A percentile compares a stretch with the other conserved stretches of the same genome.
Evolutionary conservation across 352 stramenopile species (phyloP).

Genomic region (Pythium dissotocum): DNA sequence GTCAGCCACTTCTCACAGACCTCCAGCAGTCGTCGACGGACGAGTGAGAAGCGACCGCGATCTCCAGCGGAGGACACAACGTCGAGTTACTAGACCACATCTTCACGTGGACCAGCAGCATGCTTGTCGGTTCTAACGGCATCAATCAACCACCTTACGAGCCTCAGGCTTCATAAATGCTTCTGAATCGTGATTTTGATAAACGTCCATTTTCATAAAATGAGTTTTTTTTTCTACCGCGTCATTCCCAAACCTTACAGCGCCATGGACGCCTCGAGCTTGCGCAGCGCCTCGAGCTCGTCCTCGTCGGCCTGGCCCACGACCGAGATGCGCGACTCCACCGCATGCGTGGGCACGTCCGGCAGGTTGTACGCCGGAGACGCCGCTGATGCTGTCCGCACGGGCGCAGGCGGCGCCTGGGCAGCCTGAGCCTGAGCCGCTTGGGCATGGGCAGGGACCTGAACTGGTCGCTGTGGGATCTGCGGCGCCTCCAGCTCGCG

Average conservation of each 20-base stretch:
- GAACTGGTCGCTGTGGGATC: constrained; percentile 26
- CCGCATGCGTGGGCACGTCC: constrained; percentile 70
- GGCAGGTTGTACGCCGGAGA: constrained; percentile 67
- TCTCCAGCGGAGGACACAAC: no score
- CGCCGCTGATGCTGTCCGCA: constrained; percentile 28
- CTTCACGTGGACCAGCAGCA: no score
- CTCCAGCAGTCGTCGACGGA: no score
- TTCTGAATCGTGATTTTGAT: no score
- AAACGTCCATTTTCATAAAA: neutral
- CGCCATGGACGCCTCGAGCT: constrained; percentile 86
- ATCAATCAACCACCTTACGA: no score
- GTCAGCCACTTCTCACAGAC: no score
- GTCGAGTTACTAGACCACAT: no score
- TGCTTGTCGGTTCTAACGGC: no score
- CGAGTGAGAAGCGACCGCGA: no score
- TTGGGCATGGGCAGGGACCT: neutral
- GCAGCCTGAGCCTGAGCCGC: constrained; percentile 13
- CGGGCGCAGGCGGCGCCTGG: constrained; percentile 19
- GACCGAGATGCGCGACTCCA: constrained; percentile 80
- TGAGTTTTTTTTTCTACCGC: neutral
- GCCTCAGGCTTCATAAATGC: no score
- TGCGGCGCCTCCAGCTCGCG: constrained; percentile 92
- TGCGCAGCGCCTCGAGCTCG: constrained; percentile 81
- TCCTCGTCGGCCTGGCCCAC: constrained; percentile 73
- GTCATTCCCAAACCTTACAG: constrained; percentile 21